Evolutionary conservation across 495 filamentous ascomycete genomes (phyloP).

Genomic region (Venustampulla echinocandica): DNA sequence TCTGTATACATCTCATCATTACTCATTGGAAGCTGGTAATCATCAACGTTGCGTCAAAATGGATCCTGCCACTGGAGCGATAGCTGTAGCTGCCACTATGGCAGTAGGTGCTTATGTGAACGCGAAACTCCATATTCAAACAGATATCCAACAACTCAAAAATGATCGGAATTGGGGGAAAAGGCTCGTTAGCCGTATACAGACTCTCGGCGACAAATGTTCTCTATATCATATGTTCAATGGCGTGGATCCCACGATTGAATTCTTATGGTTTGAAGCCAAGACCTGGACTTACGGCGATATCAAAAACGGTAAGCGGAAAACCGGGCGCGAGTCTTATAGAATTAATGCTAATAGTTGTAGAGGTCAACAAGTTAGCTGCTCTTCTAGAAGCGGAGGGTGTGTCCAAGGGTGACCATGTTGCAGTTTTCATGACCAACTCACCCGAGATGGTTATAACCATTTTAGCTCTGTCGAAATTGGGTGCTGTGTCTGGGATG

Average conservation of each 20-base stretch:
- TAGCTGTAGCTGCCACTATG: conserved; percentile 32
- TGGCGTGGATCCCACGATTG: conserved; percentile 26
- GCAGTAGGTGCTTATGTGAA: conserved; percentile 41
- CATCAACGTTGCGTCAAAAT: too few relatives aligned
- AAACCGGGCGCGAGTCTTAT: neutral
- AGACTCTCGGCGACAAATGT: conserved; percentile 32
- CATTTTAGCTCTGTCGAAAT: conserved; percentile 14
- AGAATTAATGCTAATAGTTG: neutral
- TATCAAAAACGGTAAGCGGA: conserved; percentile 33
- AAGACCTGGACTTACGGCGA: conserved; percentile 42
- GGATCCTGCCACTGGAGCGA: conserved; percentile 25
- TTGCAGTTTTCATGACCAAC: conserved; percentile 38
- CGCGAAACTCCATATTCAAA: conserved; percentile 37
- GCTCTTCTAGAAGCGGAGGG: conserved; percentile 31
- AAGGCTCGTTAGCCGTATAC: conserved; percentile 32
- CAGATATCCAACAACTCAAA: conserved; percentile 30
- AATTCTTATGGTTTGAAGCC: conserved; percentile 45
- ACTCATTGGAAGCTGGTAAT: too few relatives aligned
- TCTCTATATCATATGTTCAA: conserved; percentile 40
- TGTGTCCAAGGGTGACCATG: conserved; percentile 32
- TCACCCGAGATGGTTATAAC: conserved; percentile 22
- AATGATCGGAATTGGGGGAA: conserved; percentile 29
- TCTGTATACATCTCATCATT: too few relatives aligned
- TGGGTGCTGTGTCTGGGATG: conserved; percentile 16
- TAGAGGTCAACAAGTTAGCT: conserved; percentile 40